Percentiles rank a stretch among this genome's conserved stretches.
Evolutionary conservation across 768 basidiomycete species (phyloP).

Genomic region (Lepiota venenata): DNA sequence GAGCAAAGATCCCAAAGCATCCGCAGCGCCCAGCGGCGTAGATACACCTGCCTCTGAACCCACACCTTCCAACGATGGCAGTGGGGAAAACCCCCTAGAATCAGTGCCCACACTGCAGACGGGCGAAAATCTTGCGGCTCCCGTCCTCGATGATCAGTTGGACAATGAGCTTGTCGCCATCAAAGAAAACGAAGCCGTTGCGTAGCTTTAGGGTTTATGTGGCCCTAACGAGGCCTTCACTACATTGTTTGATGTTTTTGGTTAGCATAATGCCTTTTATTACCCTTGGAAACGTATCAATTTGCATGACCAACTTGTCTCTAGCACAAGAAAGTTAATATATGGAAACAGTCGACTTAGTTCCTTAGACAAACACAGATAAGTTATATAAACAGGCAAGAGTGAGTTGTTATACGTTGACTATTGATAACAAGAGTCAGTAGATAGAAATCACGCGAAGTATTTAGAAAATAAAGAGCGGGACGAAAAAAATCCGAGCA

Average conservation of each 20-base stretch:
- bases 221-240: background rate
- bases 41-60: slow-evolving; percentile 27
- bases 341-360: slow-evolving; percentile 14
- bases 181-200: slow-evolving; percentile 23
- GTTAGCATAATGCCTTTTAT: slow-evolving; percentile 5
- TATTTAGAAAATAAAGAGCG: background rate
- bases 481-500: slow-evolving; percentile 3
- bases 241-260: slow-evolving; percentile 1
- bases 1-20: slow-evolving; percentile 28
- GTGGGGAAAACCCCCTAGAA: slow-evolving; percentile 41
- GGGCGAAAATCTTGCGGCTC: slow-evolving; percentile 23
- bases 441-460: slow-evolving; percentile 3
- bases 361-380: slow-evolving; percentile 13
- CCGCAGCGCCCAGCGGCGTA: slow-evolving; percentile 24
- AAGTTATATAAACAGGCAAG: slow-evolving; percentile 25
- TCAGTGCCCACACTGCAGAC: slow-evolving; percentile 39
- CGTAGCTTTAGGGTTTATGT: background rate
- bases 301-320: slow-evolving; percentile 6
- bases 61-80: slow-evolving; percentile 33
- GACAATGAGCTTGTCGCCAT: slow-evolving; percentile 41
- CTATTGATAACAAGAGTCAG: slow-evolving; percentile 12
- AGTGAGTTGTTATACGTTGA: slow-evolving; percentile 9
- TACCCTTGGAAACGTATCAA: slow-evolving; percentile 5
- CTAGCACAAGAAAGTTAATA: slow-evolving; percentile 12
- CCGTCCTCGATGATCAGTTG: slow-evolving; percentile 36